Percentiles rank a stretch among this genome's conserved stretches.
Conservation (phyloP, 169 alveolate species). For the Plasmodium knowlesi region DNA sequence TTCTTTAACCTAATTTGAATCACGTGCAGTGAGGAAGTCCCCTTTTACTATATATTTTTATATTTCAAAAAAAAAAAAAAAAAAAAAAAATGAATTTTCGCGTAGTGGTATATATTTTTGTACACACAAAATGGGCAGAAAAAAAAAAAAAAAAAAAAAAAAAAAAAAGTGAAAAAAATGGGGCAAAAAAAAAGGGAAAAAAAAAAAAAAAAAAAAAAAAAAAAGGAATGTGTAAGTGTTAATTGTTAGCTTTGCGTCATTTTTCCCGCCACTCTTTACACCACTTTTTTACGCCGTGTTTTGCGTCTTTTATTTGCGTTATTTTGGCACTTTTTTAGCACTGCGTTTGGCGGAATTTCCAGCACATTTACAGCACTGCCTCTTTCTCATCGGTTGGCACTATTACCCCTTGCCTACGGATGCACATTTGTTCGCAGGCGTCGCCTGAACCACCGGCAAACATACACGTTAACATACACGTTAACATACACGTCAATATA, state of each 20-base stretch:
- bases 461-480: background rate
- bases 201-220: background rate
- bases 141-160: slow-evolving; percentile 3
- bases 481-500: background rate
- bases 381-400: background rate
- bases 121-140: slow-evolving; percentile 54
- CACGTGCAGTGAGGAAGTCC: slow-evolving; percentile 12
- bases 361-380: background rate
- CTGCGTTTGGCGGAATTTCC: background rate
- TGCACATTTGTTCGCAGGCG: background rate
- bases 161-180: background rate
- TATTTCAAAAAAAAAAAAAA: background rate
- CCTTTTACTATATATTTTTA: slow-evolving; percentile 4
- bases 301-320: background rate
- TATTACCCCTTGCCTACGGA: background rate
- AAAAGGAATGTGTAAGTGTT: background rate
- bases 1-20: background rate
- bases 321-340: background rate
- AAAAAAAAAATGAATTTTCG: slow-evolving; percentile 3
- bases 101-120: slow-evolving; percentile 14
- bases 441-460: background rate
- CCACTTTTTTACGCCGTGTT: background rate
- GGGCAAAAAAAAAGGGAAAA: background rate
- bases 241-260: background rate
- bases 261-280: background rate